A percentile compares a stretch with the other conserved stretches of the same genome.
phyloP scores from a whole-genome alignment of 768 basidiomycete genomes.

The Mycena indigotica region DNA sequence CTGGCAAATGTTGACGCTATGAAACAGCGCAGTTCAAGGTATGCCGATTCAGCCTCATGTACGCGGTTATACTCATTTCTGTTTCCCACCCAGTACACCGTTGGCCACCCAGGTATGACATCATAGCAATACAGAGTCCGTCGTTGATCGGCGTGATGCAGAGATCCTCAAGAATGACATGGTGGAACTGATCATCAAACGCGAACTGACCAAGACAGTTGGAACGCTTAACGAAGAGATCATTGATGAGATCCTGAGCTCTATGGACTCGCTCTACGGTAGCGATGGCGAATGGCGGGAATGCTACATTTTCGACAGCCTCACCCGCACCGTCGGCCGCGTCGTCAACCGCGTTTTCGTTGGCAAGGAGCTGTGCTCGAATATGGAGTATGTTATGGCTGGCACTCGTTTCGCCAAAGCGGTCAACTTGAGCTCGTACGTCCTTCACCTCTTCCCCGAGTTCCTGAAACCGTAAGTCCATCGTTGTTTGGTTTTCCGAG shows the following conservation, averaged over 20 bases:
- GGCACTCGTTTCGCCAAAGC: neutral
- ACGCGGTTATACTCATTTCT: no score
- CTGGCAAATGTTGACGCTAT: no score
- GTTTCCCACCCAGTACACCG: slow-evolving; percentile 11
- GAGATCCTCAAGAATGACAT: slow-evolving; percentile 12
- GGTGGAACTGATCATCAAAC: slow-evolving; percentile 15
- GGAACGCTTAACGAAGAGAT: slow-evolving; percentile 10
- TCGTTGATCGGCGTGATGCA: neutral
- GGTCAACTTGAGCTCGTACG: neutral
- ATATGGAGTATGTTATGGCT: neutral
- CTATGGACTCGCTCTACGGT: neutral
- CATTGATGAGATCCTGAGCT: slow-evolving; percentile 1
- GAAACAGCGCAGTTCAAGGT: neutral
- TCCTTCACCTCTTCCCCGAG: neutral
- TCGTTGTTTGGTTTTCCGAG: neutral
- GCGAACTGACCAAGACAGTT: slow-evolving; percentile 10
- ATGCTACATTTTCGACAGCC: slow-evolving; percentile 1
- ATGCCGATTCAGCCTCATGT: no score
- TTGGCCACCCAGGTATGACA: slow-evolving; percentile 4
- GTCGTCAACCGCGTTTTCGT: slow-evolving; percentile 10
- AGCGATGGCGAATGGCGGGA: slow-evolving; percentile 2
- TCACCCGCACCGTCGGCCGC: slow-evolving; percentile 3
- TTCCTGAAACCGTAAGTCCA: neutral
- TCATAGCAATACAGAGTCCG: neutral
- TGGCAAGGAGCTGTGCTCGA: slow-evolving; percentile 4